Conservation (phyloP, 2,329 filamentous ascomycete genomes). For the Aphanocladium album region DNA sequence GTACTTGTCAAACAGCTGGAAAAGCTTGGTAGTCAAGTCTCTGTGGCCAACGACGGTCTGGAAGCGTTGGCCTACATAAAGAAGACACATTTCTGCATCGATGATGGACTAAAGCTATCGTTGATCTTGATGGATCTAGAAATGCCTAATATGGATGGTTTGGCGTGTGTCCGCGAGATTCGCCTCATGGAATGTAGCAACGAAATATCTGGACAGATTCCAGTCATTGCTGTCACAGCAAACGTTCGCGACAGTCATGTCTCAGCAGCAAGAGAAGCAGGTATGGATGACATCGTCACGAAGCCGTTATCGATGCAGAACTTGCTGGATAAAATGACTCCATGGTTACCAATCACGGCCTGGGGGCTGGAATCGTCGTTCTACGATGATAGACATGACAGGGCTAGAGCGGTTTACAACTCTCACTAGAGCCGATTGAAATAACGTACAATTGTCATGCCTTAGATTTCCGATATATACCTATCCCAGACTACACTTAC, state of each 20-base stretch:
- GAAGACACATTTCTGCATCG: slow-evolving; percentile 26
- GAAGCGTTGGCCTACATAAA: slow-evolving; percentile 44
- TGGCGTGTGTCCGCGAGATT: slow-evolving; percentile 37
- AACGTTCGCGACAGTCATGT: slow-evolving; percentile 46
- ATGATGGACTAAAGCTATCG: slow-evolving; percentile 26
- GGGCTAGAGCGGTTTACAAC: too few species aligned
- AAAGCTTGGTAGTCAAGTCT: slow-evolving; percentile 54
- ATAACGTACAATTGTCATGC: too few species aligned
- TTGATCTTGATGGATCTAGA: slow-evolving; percentile 43
- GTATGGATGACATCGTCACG: slow-evolving; percentile 49
- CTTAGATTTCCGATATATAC: too few species aligned
- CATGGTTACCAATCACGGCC: slow-evolving; percentile 25
- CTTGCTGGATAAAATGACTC: slow-evolving; percentile 48
- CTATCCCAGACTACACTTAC: too few species aligned
- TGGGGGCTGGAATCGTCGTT: not conserved
- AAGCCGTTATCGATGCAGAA: slow-evolving; percentile 53
- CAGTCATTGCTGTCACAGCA: slow-evolving; percentile 43
- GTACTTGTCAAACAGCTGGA: slow-evolving; percentile 59
- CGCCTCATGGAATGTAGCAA: slow-evolving; percentile 33
- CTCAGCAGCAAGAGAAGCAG: slow-evolving; percentile 28
- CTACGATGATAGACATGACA: too few species aligned
- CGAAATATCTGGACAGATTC: slow-evolving; percentile 28
- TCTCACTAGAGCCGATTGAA: too few species aligned
- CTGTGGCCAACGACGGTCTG: slow-evolving; percentile 57
- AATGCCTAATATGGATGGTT: slow-evolving; percentile 45